A percentile compares a stretch with the other conserved stretches of the same genome.
Conservation (phyloP, 2,329 filamentous ascomycete species). For the Microdochium nivale region DNA sequence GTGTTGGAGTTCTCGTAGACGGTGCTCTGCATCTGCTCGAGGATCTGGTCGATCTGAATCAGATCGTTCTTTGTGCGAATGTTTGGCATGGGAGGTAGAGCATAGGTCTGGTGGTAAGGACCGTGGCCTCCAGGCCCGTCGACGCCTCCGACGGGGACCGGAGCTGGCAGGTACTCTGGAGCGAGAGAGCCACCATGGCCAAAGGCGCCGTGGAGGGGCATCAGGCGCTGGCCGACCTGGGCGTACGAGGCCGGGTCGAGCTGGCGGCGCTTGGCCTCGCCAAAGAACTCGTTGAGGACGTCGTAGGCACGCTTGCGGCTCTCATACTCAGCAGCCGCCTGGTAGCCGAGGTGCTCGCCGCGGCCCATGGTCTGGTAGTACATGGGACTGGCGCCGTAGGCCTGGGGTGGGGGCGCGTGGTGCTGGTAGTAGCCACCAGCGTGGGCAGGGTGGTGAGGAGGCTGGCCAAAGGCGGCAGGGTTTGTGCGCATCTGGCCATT, state of each 20-base stretch:
- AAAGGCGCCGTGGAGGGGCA: conserved; percentile 68
- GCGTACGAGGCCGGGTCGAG: conserved; percentile 86
- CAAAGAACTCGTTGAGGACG: conserved; percentile 88
- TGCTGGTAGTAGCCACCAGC: conserved; percentile 53
- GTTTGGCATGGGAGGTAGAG: conserved; percentile 78
- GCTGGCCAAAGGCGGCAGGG: conserved; percentile 40
- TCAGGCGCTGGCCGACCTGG: conserved; percentile 81
- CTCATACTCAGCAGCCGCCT: conserved; percentile 45
- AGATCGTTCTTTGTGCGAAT: conserved; percentile 90
- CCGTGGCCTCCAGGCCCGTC: conserved; percentile 44
- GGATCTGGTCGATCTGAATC: conserved; percentile 85
- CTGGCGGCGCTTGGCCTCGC: conserved; percentile 81
- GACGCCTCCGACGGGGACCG: conserved; percentile 39
- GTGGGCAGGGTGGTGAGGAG: conserved; percentile 41
- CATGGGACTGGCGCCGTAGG: conserved; percentile 57
- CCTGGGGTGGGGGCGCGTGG: conserved; percentile 32
- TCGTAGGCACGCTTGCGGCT: conserved; percentile 79
- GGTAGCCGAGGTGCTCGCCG: conserved; percentile 54
- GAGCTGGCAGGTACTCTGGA: conserved; percentile 46
- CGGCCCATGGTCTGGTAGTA: conserved; percentile 63
- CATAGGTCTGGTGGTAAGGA: conserved; percentile 70
- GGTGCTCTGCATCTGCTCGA: conserved; percentile 92
- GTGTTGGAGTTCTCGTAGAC: conserved; percentile 89
- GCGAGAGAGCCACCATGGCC: conserved; percentile 44
- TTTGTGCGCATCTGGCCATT: conserved; percentile 54